Evolutionary conservation across 768 basidiomycete genomes (phyloP).

Genomic region (Zangia roseola): DNA sequence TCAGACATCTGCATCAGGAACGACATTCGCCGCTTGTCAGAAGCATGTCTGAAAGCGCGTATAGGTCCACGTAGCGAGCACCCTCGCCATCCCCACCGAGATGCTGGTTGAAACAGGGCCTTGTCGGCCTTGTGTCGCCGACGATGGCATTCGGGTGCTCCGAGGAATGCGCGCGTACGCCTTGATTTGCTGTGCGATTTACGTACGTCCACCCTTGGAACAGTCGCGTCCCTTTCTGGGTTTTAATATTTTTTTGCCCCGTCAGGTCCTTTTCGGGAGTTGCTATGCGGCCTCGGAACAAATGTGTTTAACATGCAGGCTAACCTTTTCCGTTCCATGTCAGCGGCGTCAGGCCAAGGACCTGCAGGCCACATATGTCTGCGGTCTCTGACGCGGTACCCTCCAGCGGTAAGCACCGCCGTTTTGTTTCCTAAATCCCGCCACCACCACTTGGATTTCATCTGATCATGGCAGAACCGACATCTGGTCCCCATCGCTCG

Average conservation of each 20-base stretch:
- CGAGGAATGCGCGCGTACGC: neutral
- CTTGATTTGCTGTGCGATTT: neutral
- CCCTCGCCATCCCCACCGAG: neutral
- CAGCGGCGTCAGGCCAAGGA: conserved; percentile 25
- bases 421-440: conserved; percentile 26
- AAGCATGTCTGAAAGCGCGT: neutral
- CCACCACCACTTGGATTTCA: conserved; percentile 25
- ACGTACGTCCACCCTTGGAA: neutral
- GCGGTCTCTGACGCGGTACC: conserved; percentile 22
- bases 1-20: conserved; percentile 13
- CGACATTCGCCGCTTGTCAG: conserved; percentile 1
- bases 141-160: neutral
- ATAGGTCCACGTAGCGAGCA: neutral
- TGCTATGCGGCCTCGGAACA: conserved; percentile 33
- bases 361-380: conserved; percentile 27
- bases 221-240: conserved; percentile 4
- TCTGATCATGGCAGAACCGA: conserved; percentile 31
- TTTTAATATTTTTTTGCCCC: conserved; percentile 9
- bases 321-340: conserved; percentile 31
- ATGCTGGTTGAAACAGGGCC: neutral
- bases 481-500: conserved; percentile 37
- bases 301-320: conserved; percentile 16
- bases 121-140: neutral
- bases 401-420: conserved; percentile 20
- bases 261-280: conserved; percentile 26